Conservation (phyloP, 2,329 filamentous ascomycete genomes). For the Fusarium ambrosium region DNA sequence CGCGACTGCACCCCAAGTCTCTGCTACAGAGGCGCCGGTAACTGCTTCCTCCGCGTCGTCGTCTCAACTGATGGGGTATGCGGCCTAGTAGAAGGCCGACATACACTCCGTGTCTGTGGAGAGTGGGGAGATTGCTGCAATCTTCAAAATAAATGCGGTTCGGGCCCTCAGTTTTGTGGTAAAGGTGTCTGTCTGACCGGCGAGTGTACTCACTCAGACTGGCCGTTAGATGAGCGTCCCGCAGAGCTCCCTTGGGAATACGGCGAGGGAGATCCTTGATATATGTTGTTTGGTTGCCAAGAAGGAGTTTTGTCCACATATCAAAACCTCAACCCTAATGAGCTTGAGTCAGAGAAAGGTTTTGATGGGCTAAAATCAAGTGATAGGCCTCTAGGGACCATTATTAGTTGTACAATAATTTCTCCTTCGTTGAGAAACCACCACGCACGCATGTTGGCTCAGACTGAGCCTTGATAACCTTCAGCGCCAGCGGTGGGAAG, state of each 20-base stretch:
- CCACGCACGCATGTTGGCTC: neutral
- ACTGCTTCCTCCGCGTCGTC: neutral
- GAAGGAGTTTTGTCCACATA: neutral
- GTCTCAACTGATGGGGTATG: neutral
- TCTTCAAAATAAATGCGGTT: neutral
- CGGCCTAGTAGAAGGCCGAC: neutral
- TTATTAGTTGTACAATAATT: neutral
- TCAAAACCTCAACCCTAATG: neutral
- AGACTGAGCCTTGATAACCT: neutral
- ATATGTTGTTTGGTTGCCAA: neutral
- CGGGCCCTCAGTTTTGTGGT: neutral
- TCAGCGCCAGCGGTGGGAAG: neutral
- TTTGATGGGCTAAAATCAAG: neutral
- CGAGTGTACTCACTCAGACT: neutral
- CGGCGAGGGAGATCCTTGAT: neutral
- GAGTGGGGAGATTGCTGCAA: constrained; percentile 1
- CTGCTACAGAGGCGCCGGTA: neutral
- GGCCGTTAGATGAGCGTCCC: neutral
- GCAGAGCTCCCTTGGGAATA: neutral
- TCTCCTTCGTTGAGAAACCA: neutral
- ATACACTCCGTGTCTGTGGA: neutral
- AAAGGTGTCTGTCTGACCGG: neutral
- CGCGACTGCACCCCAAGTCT: constrained; percentile 1
- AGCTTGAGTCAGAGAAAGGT: neutral
- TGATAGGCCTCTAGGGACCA: neutral